phyloP scores from a whole-genome alignment of 148 eudicot genomes.

The Dianthus caryophyllus region DNA sequence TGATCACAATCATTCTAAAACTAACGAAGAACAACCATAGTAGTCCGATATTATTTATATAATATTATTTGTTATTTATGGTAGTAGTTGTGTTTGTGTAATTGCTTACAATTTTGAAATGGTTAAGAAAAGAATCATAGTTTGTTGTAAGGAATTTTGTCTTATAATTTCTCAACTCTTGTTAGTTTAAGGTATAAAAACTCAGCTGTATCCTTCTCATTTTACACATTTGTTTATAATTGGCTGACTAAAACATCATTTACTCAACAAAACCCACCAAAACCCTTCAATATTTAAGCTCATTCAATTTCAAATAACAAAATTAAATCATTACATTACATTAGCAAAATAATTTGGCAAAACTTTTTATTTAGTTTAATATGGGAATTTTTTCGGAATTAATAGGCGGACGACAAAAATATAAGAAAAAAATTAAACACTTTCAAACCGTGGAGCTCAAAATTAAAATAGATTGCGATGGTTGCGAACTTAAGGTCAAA shows the following conservation, averaged over 20 bases:
- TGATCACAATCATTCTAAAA: too few species aligned
- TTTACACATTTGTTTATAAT: background rate
- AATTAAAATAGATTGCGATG: constrained; percentile 88
- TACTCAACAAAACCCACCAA: background rate
- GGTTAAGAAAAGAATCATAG: constrained; percentile 30
- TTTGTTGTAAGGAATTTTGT: constrained; percentile 29
- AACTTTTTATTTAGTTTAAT: background rate
- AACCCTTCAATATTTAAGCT: background rate
- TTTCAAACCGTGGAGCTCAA: constrained; percentile 77
- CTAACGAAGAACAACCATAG: too few species aligned
- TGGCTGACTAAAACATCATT: background rate
- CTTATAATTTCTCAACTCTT: background rate
- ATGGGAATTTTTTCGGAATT: constrained; percentile 75
- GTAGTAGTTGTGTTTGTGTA: too few species aligned
- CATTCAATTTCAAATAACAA: background rate
- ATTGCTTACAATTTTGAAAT: too few species aligned
- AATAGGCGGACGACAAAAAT: constrained; percentile 43
- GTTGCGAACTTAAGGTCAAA: constrained; percentile 81
- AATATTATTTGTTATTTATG: too few species aligned
- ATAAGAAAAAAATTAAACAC: constrained; percentile 65
- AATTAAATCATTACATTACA: too few species aligned
- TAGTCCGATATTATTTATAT: too few species aligned
- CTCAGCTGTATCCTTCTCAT: constrained; percentile 16
- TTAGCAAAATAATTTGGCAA: background rate
- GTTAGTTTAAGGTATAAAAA: constrained; percentile 20